phyloP scores from a whole-genome alignment of 176 grass and related monocot genomes.

The Aechmea fasciata region DNA sequence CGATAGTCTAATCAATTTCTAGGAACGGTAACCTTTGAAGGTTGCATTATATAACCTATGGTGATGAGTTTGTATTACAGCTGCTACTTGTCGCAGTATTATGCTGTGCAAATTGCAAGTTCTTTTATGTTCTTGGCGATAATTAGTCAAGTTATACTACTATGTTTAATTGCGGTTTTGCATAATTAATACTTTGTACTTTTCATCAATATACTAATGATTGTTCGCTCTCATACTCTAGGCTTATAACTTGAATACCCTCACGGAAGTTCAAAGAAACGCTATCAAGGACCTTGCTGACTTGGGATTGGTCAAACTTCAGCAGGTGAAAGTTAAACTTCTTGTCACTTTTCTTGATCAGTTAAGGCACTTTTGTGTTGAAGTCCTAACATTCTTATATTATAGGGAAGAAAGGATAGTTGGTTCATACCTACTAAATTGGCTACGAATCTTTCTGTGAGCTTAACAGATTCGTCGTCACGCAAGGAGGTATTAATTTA shows the following conservation, averaged over 20 bases:
- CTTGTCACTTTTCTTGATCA: background rate
- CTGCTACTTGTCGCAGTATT: too few species aligned
- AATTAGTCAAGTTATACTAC: too few species aligned
- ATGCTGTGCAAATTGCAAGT: too few species aligned
- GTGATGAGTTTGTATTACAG: too few species aligned
- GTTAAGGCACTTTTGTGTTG: constrained; percentile 2
- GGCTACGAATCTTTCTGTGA: constrained; percentile 82
- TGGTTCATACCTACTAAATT: constrained; percentile 97
- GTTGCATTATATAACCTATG: too few species aligned
- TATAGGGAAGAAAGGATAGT: constrained; percentile 64
- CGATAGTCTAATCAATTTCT: too few species aligned
- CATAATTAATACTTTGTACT: background rate
- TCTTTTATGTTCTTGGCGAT: too few species aligned
- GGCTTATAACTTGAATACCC: constrained; percentile 83
- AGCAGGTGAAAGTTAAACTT: constrained; percentile 40
- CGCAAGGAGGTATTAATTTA: constrained; percentile 61
- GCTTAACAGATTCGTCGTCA: constrained; percentile 67
- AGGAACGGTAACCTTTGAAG: too few species aligned
- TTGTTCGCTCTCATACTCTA: constrained; percentile 23
- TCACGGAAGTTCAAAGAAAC: constrained; percentile 62
- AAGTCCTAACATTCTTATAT: constrained; percentile 4
- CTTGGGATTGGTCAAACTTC: constrained; percentile 66
- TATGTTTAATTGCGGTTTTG: too few species aligned
- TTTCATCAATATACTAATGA: background rate
- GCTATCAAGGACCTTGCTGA: constrained; percentile 79